Evolutionary conservation across 345 rosid genomes (phyloP), one percentile per base, ranked within the genome.

Genomic region (Camelina neglecta): DNA sequence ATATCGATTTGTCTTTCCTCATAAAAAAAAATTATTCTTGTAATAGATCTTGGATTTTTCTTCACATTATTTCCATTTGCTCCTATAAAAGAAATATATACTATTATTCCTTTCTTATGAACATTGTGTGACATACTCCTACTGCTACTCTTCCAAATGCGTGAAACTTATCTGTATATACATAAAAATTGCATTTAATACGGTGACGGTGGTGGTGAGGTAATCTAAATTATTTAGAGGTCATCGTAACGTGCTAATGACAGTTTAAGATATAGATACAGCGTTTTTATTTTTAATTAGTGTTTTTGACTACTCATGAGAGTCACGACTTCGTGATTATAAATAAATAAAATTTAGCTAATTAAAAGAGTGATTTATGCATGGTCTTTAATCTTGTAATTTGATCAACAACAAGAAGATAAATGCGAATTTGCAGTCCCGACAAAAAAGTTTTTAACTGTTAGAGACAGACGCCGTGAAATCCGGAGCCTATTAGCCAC

Each of bases 41-140:
- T 29, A 29, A 29, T 29, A 56, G 66, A 76, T 76, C 67, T 76
- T 76, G 75, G 75, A 70, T 76, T 70, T 63, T 76, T 71, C 71
- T 71, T 76, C 60, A 64, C 71, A 70, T 70, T 76, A 64, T 70
- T 70, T 76, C 38, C 66, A 76, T 70, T 64, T 69, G 50, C 65
- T 76, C 70, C 59, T n/a, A 59, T 29, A 49, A 33, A 75, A 18
- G 11, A 41, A 60, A 29, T 29, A 0, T 29, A 29, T 68, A 53
- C 2, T 42, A 33, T 42, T 73, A 35, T 35, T 35, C 38, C 33
- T 47, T 39, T 31, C 44, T 35, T 50, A 49, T 50, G 0, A 26
- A 15, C 16, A 74, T 58, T 38, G 42, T 66, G 60, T 48, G 60
- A 58, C 66, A 59, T 26, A 26, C 29, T 26, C 29, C 29, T 26